Base-by-base conservation (phyloP, 2,329 filamentous ascomycete species). In the Aspergillus sp. region DNA sequence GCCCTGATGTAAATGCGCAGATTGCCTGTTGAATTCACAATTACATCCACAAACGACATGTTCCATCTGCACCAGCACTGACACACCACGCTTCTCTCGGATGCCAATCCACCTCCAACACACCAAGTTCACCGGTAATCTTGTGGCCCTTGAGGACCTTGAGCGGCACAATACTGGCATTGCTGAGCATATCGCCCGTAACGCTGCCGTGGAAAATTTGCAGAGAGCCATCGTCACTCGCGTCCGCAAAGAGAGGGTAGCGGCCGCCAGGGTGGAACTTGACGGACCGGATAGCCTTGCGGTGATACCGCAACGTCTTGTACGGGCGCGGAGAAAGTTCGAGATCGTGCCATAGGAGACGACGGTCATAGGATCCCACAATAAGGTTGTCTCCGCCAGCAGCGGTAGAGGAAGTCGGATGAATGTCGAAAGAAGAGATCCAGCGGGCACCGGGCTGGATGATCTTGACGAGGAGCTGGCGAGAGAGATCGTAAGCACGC, bases 141-240 rank as follows among this genome's bases (percentile, higher is more conserved):
- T 85, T 87, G 72, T 98, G 93, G 1, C 93, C 93, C 62, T 82
- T 85, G 43, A 98, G 78, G 62, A 95, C 89, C 78, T 97, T 98
- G 53, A 98, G 79, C 7, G 93, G 93, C 45, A 97, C 93, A 62
- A 98, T 95, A 12, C 86, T 94, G 5, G 93, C 90, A 63, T 95
- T 95, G 74, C 95, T 90, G 81, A 98, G 88, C 66, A 95, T 76
- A 66, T 98, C 93, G 52, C 84, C 89, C 25, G 94, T 90, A 23
- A 97, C 91, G 71, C 91, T 95, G 48, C 90, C 91, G 66, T 97
- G 91, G 81, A 97, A 97, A 46, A 98, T 87, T 68, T 98, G 93
- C 56, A 97, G 73, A 17, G 85, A 89, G 23, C 93, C 93, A 67
- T 98, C 93, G 65, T 98, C 94, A 66, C 87, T 93, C 17, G 89